Evolutionary conservation across 2,329 filamentous ascomycete genomes (phyloP), one percentile per base, ranked within the genome.

Genomic region (Penicillium sp.): DNA sequence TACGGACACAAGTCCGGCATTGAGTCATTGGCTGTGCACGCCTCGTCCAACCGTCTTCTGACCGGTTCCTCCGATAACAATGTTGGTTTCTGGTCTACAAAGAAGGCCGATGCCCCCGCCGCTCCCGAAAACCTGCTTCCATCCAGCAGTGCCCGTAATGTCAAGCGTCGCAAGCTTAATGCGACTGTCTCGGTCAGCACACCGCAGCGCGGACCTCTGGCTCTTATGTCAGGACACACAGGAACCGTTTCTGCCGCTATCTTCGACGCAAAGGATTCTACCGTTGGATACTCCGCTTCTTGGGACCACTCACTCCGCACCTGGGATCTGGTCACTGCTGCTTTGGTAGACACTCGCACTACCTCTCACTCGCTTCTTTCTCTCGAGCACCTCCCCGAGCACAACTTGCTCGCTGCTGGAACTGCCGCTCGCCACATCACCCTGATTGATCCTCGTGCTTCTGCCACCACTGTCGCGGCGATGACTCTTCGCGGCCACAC

Each of bases 401-500:
- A 88, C 27, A 77, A 83, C 70, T 77, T 89, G 63, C 75, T 89
- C 33, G 86, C 86, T 14, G 89, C 91, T 22, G 95, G 93, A 57
- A 96, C 91, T 2, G 88, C 88, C 16, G 90, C 91, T 22, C 84
- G 92, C 55, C 91, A 96, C 77, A 90, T 99, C 70, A 93, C 91
- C 0, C 83, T 99, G n/a, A 85, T 98, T 64, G 95, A 99, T 73
- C 93, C 93, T 3, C 86, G 95, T 52, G 88, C 86, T 29, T 89
- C 87, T 3, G 89, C 91, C 3, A 84, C 86, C 1, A 84, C 87
- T 1, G 90, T 93, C 24, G 86, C 89, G 11, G 90, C 91, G 41
- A 90, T 97, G 86, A 96, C 91, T n/a, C 84, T 97, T 21, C 85
- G 91, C 33, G 93, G 93, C 1, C 93, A 98, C 77, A 86, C 86